These are phyloP conservation scores for Penicillium nordicum DNA, from an alignment of 2,329 filamentous ascomycete species.

Conservation along the genomic window DNA sequence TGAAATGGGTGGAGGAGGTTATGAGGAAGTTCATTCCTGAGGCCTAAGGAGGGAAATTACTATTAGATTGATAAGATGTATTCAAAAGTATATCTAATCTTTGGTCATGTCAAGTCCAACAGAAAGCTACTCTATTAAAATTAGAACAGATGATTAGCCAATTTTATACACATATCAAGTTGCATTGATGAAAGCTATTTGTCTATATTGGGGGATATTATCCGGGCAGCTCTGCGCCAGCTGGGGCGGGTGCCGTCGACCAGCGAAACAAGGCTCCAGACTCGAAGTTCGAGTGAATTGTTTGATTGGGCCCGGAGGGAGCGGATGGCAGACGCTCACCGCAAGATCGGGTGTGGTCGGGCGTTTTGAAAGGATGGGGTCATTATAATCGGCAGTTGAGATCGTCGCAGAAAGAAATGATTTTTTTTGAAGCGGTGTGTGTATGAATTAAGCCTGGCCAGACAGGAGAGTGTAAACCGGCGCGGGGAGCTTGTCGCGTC, in stretches of 20 bases:
- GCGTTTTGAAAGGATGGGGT: constrained; percentile 5
- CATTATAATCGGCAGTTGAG: constrained; percentile 11
- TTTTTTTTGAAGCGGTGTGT: constrained; percentile 3
- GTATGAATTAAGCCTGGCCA: constrained; percentile 49
- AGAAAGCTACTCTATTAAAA: not conserved
- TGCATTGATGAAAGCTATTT: constrained; percentile 13
- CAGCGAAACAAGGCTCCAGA: constrained; percentile 7
- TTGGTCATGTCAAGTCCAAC: not conserved
- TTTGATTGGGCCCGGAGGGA: not conserved
- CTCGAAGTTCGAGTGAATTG: not conserved
- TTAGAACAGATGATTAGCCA: not conserved
- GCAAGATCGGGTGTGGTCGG: constrained; percentile 5
- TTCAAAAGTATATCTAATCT: not conserved
- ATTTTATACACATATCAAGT: constrained; percentile 7
- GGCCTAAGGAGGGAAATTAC: constrained; percentile 16
- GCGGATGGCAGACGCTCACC: constrained; percentile 1
- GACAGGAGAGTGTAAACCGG: constrained; percentile 80
- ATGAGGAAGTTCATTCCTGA: constrained; percentile 39
- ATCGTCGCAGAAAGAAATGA: constrained; percentile 10
- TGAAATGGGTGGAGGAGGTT: constrained; percentile 37
- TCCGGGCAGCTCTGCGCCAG: constrained; percentile 14
- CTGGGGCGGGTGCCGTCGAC: constrained; percentile 5
- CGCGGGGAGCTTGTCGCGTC: constrained; percentile 80
- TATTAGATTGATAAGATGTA: not conserved
- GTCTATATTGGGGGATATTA: constrained; percentile 15